Evolutionary conservation across 148 eudicot genomes (phyloP).

Genomic region (Pharnaceum exiguum): DNA sequence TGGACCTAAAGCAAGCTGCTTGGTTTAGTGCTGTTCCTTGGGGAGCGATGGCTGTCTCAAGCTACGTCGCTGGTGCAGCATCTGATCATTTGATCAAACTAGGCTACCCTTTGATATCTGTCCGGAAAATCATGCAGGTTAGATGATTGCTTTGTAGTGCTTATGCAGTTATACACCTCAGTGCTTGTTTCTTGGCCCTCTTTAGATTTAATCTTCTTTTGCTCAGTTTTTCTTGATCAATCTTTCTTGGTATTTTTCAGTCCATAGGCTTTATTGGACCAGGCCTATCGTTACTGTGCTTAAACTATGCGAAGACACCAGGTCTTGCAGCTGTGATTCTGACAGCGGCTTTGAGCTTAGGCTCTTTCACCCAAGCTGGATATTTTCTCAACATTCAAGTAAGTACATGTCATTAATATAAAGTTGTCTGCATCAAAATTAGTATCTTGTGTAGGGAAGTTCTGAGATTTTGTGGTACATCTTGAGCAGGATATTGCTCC

Average conservation of each 20-base stretch:
- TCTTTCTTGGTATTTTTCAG: constrained; percentile 30
- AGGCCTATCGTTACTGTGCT: constrained; percentile 71
- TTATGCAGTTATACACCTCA: neutral
- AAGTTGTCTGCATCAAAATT: too few species aligned
- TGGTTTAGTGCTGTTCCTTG: constrained; percentile 99
- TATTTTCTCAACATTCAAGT: constrained; percentile 92
- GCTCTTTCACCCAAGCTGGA: constrained; percentile 97
- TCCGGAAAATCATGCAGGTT: constrained; percentile 94
- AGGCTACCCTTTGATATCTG: constrained; percentile 57
- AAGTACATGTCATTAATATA: too few species aligned
- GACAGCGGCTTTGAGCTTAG: constrained; percentile 70
- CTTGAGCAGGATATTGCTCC: constrained; percentile 87
- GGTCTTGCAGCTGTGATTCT: constrained; percentile 53
- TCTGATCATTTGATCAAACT: constrained; percentile 71
- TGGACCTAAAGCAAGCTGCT: constrained; percentile 88
- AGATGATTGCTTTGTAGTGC: neutral
- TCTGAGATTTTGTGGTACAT: neutral
- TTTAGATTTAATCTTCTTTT: neutral
- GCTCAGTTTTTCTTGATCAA: neutral
- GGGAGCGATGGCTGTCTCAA: constrained; percentile 93
- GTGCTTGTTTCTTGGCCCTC: neutral
- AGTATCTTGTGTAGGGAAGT: too few species aligned
- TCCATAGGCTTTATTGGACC: constrained; percentile 94
- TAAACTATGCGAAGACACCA: constrained; percentile 78
- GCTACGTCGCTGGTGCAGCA: constrained; percentile 72